A percentile compares a stretch with the other conserved stretches of the same genome.
These are phyloP conservation scores for Prunus persica DNA, from an alignment of 306 rosid species.

Conservation along the genomic window DNA sequence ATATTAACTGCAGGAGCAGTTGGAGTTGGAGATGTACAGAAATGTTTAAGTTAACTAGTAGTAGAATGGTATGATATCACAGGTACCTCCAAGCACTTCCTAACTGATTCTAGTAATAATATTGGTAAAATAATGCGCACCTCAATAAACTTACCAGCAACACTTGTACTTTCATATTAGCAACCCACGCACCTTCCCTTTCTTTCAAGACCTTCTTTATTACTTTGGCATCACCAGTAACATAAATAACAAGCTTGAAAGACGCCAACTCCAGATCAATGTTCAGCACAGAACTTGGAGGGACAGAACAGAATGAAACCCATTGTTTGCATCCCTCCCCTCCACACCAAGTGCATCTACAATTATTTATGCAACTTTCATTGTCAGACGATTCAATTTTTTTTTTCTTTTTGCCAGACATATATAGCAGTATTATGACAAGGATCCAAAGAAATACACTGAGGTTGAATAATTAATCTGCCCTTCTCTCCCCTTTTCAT, in stretches of 20 bases:
- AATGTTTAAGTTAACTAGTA: background rate
- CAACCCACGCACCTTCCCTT: slow-evolving; percentile 52
- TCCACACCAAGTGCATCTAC: slow-evolving; percentile 56
- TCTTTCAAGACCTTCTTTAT: slow-evolving; percentile 57
- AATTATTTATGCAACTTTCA: slow-evolving; percentile 3
- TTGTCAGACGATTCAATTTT: slow-evolving; percentile 17
- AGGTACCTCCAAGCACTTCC: background rate
- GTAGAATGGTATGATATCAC: background rate
- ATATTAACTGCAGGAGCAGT: slow-evolving; percentile 30
- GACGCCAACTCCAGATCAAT: slow-evolving; percentile 58
- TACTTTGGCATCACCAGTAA: slow-evolving; percentile 63
- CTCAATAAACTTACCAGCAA: slow-evolving; percentile 43
- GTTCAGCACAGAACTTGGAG: slow-evolving; percentile 43
- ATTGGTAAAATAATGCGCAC: background rate
- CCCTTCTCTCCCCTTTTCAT: slow-evolving; percentile 68
- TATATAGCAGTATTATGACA: slow-evolving; percentile 2
- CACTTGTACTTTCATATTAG: slow-evolving; percentile 61
- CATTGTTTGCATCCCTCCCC: slow-evolving; percentile 39
- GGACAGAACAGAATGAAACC: slow-evolving; percentile 35
- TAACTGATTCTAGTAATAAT: background rate
- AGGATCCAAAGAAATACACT: slow-evolving; percentile 40
- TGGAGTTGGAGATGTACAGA: background rate
- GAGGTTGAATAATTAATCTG: slow-evolving; percentile 64
- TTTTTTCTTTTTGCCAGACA: no score
- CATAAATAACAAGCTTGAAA: slow-evolving; percentile 61